Evolutionary conservation across 164 flowering plant genomes (phyloP).

Genomic region (Berberis thunbergii): DNA sequence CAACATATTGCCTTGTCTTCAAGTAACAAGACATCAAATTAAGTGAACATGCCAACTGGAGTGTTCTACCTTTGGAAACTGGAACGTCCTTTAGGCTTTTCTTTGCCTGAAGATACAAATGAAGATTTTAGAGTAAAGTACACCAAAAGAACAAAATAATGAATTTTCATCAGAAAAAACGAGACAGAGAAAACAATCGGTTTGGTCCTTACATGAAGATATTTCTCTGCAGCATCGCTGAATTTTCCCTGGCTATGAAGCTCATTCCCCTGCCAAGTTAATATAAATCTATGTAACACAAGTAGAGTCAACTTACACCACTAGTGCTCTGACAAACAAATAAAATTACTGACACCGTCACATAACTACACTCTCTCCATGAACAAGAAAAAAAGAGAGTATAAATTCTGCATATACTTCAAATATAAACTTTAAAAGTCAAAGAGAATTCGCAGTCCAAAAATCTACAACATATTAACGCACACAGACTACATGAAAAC

Average conservation of each 20-base stretch:
- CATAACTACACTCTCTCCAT: too few relatives aligned
- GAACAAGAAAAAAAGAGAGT: too few relatives aligned
- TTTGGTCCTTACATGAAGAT: constrained; percentile 50
- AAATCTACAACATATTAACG: too few relatives aligned
- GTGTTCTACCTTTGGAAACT: constrained; percentile 39
- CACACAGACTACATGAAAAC: too few relatives aligned
- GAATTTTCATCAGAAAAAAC: background rate
- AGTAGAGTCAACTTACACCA: too few relatives aligned
- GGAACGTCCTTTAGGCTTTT: constrained; percentile 51
- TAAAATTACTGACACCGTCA: too few relatives aligned
- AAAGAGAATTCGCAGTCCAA: too few relatives aligned
- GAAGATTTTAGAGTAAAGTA: background rate
- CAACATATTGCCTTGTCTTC: constrained; percentile 72
- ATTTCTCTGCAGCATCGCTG: constrained; percentile 62
- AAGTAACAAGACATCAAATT: constrained; percentile 95
- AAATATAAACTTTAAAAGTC: too few relatives aligned
- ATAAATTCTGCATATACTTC: too few relatives aligned
- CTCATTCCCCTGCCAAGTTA: constrained; percentile 65
- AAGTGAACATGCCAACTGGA: constrained; percentile 78
- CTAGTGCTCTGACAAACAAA: too few relatives aligned
- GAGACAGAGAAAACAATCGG: constrained; percentile 1
- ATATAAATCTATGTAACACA: background rate
- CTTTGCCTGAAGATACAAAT: constrained; percentile 53
- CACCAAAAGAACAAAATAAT: background rate
- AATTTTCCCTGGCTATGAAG: constrained; percentile 75